Conservation (phyloP, 257 asterid species). For the Verbascum thapsus region DNA sequence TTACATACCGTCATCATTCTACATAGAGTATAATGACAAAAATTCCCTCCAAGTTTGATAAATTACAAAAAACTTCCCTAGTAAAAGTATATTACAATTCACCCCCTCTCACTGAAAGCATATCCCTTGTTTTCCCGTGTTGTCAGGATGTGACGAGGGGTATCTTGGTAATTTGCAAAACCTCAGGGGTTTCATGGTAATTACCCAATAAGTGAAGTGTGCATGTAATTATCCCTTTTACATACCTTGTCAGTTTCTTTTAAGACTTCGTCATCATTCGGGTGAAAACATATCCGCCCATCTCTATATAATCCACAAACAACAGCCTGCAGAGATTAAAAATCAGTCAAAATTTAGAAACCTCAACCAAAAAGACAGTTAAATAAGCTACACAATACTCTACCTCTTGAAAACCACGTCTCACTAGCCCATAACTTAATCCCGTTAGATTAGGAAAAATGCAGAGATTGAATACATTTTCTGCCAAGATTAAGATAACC, state of each 20-base stretch:
- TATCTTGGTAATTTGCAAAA: neutral
- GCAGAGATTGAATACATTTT: conserved; percentile 93
- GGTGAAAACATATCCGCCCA: conserved; percentile 83
- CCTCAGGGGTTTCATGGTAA: conserved; percentile 1
- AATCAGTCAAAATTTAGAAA: neutral
- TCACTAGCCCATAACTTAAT: conserved; percentile 64
- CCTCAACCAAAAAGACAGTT: neutral
- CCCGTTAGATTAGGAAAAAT: conserved; percentile 81
- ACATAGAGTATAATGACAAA: too few relatives aligned
- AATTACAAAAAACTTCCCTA: too few relatives aligned
- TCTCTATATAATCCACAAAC: conserved; percentile 84
- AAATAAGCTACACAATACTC: neutral
- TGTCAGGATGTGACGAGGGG: neutral
- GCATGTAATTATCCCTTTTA: neutral
- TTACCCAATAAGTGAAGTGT: neutral
- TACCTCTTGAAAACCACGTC: conserved; percentile 94
- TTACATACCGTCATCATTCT: too few relatives aligned
- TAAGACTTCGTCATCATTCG: conserved; percentile 76
- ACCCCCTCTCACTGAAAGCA: too few relatives aligned
- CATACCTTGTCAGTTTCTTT: conserved; percentile 76
- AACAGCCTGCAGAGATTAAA: conserved; percentile 56
- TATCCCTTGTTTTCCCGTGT: too few relatives aligned
- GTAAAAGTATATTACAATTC: too few relatives aligned
- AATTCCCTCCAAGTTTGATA: too few relatives aligned
- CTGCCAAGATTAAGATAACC: conserved; percentile 49